Percentiles rank a stretch among this genome's conserved stretches.
Conservation (phyloP, 768 basidiomycete species). For the Epithele typhae region DNA sequence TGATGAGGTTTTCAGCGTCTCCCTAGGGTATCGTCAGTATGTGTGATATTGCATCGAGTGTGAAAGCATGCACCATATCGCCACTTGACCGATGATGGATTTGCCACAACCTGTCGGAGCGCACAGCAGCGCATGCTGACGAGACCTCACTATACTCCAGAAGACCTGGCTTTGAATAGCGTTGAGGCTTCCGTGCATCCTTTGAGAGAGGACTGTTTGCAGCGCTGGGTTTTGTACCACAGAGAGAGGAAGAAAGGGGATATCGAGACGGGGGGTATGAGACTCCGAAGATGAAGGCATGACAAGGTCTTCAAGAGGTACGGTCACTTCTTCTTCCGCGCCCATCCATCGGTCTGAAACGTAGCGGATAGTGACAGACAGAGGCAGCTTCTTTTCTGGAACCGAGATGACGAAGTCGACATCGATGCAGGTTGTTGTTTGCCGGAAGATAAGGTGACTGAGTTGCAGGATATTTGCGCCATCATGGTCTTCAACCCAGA, state of each 20-base stretch:
- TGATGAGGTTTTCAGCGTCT: constrained; percentile 40
- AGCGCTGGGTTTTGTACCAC: constrained; percentile 45
- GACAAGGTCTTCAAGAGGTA: constrained; percentile 62
- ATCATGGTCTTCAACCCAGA: constrained; percentile 90
- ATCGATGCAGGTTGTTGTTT: constrained; percentile 52
- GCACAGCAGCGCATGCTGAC: constrained; percentile 64
- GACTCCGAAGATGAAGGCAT: constrained; percentile 66
- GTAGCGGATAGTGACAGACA: constrained; percentile 68
- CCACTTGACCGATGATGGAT: constrained; percentile 62
- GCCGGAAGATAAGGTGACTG: constrained; percentile 66
- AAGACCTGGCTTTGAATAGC: constrained; percentile 86
- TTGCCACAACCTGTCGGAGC: constrained; percentile 84
- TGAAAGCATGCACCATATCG: constrained; percentile 53
- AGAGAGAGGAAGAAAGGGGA: constrained; percentile 68
- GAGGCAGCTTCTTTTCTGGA: constrained; percentile 49
- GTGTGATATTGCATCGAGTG: background rate
- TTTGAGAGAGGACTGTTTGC: constrained; percentile 40
- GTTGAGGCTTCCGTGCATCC: constrained; percentile 62
- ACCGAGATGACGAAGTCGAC: constrained; percentile 82
- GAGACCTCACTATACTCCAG: constrained; percentile 74
- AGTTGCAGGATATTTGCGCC: constrained; percentile 82
- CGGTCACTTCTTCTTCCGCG: constrained; percentile 67
- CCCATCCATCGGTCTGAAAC: constrained; percentile 94
- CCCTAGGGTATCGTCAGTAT: constrained; percentile 38
- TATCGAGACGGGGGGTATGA: constrained; percentile 60